Conservation (phyloP, 2,329 filamentous ascomycete genomes). For the Ceratocystis colombiana region DNA sequence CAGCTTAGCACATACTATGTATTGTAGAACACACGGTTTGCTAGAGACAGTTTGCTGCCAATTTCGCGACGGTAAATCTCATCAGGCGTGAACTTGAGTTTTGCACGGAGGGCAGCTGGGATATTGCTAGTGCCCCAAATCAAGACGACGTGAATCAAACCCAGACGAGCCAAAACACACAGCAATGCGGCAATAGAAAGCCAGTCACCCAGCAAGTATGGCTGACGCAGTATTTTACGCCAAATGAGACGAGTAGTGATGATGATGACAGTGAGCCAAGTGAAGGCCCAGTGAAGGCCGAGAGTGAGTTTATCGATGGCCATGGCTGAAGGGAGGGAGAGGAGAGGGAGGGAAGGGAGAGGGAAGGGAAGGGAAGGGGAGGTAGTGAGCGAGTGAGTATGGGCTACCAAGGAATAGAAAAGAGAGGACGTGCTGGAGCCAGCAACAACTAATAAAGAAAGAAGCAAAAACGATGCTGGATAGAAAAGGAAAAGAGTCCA, state of each 20-base stretch:
- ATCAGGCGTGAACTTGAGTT: constrained; percentile 29
- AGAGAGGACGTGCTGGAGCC: neutral
- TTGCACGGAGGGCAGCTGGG: constrained; percentile 27
- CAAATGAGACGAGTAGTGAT: constrained; percentile 28
- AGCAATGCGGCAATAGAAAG: constrained; percentile 36
- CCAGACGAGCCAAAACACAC: constrained; percentile 28
- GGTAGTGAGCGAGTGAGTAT: neutral
- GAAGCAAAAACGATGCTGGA: neutral
- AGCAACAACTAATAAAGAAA: neutral
- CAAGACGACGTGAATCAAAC: constrained; percentile 32
- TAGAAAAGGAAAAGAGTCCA: neutral
- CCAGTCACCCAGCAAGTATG: constrained; percentile 28
- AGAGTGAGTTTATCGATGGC: constrained; percentile 21
- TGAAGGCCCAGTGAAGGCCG: constrained; percentile 29
- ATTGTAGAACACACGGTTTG: constrained; percentile 32
- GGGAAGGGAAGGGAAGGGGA: neutral
- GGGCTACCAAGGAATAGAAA: neutral
- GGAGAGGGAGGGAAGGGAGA: neutral
- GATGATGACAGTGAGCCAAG: constrained; percentile 28
- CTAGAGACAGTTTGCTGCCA: constrained; percentile 33
- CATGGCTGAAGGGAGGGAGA: constrained; percentile 9
- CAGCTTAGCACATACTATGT: constrained; percentile 31
- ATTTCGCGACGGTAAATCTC: constrained; percentile 33
- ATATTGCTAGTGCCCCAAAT: constrained; percentile 35
- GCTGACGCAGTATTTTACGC: constrained; percentile 27